Conservation (phyloP, 495 filamentous ascomycete species). For the Aspergillus indologenus region DNA sequence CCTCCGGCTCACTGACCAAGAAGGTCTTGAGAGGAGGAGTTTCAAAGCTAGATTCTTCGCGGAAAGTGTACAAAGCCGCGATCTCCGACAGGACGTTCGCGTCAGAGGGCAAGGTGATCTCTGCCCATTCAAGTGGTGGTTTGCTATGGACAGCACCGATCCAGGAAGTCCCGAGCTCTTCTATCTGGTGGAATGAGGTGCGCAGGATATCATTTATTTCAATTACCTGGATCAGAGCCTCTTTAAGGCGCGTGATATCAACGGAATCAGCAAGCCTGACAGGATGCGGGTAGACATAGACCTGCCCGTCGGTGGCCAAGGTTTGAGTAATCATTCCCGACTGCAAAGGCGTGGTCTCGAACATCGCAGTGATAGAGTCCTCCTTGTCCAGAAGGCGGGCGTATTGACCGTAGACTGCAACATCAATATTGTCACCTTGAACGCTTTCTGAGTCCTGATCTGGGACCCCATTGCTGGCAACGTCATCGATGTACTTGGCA, state of each 20-base stretch:
- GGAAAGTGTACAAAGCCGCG: conserved; percentile 12
- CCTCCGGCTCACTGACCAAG: conserved; percentile 20
- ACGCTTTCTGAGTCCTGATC: conserved; percentile 8
- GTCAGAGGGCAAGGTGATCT: conserved; percentile 16
- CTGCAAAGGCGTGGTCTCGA: conserved; percentile 71
- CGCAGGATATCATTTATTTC: conserved; percentile 55
- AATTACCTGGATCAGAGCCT: conserved; percentile 47
- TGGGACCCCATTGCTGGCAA: neutral
- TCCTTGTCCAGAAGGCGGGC: conserved; percentile 13
- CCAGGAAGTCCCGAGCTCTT: conserved; percentile 22
- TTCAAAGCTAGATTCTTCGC: conserved; percentile 18
- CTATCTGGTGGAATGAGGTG: conserved; percentile 51
- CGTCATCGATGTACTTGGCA: conserved; percentile 20
- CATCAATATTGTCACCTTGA: neutral
- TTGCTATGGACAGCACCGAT: conserved; percentile 24
- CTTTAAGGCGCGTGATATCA: conserved; percentile 38
- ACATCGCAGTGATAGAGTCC: conserved; percentile 70
- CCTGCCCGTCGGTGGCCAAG: conserved; percentile 40
- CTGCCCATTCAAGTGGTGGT: conserved; percentile 21
- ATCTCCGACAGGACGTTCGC: conserved; percentile 16
- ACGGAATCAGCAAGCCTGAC: conserved; percentile 46
- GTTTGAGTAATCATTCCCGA: conserved; percentile 71
- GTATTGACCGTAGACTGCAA: conserved; percentile 13
- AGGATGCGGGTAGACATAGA: conserved; percentile 67
- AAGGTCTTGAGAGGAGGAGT: conserved; percentile 21